Percentiles rank a stretch among this genome's conserved stretches.
phyloP scores from a whole-genome alignment of 2,329 filamentous ascomycete species.

The Berkeleyomyces basicola region DNA sequence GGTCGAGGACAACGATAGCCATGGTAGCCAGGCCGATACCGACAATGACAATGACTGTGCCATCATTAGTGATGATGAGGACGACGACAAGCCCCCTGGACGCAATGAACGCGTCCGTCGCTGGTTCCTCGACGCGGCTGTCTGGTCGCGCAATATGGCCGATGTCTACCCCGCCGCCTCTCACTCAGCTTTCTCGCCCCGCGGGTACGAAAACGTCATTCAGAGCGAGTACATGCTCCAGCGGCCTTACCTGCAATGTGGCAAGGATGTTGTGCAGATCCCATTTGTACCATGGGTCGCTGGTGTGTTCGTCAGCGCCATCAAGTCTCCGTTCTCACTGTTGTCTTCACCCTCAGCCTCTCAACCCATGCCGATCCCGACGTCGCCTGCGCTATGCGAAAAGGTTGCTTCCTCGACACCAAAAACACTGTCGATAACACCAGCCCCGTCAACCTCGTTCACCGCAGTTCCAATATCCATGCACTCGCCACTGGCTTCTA shows the following conservation, averaged over 20 bases:
- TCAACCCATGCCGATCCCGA: not conserved
- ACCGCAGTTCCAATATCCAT: constrained; percentile 7
- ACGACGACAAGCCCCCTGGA: not conserved
- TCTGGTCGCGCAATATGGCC: constrained; percentile 10
- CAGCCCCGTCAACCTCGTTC: constrained; percentile 8
- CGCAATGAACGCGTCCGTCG: constrained; percentile 8
- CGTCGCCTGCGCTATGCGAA: constrained; percentile 10
- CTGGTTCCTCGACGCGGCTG: constrained; percentile 10
- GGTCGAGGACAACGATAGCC: not conserved
- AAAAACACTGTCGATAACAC: constrained; percentile 8
- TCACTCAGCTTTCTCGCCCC: not conserved
- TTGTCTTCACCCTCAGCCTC: not conserved
- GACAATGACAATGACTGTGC: constrained; percentile 1
- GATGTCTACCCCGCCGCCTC: constrained; percentile 12
- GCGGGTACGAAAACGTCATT: constrained; percentile 6
- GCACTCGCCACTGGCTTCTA: constrained; percentile 8
- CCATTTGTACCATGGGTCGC: constrained; percentile 11
- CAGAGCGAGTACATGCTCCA: constrained; percentile 11
- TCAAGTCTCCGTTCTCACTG: constrained; percentile 9
- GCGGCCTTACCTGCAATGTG: constrained; percentile 11
- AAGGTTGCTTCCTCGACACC: constrained; percentile 11
- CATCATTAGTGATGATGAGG: constrained; percentile 8
- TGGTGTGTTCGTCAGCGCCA: constrained; percentile 5
- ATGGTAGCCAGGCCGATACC: not conserved
- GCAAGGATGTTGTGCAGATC: constrained; percentile 9